Percentiles rank a stretch among this genome's conserved stretches.
Evolutionary conservation across 306 rosid species (phyloP).

Genomic region (Pterocarpus santalinus): DNA sequence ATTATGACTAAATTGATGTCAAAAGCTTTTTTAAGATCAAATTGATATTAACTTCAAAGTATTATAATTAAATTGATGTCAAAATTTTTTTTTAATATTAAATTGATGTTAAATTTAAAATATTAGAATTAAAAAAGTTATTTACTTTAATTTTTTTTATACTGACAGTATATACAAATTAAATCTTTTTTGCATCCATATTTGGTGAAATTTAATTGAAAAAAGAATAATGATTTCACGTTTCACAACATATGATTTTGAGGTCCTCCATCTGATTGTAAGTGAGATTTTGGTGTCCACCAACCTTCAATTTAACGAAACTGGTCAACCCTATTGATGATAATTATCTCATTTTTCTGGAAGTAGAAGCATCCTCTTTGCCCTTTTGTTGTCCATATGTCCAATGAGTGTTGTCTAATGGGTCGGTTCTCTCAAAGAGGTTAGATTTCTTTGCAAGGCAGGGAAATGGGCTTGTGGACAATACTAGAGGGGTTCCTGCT

Average conservation of each 20-base stretch:
- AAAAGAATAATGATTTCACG: background rate
- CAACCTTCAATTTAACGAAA: too few species aligned
- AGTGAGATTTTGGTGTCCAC: background rate
- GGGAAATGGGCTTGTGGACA: conserved; percentile 85
- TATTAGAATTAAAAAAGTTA: too few species aligned
- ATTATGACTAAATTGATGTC: too few species aligned
- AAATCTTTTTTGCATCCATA: background rate
- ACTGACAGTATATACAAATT: too few species aligned
- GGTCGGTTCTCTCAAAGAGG: background rate
- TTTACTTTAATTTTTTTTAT: too few species aligned
- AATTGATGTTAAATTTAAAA: too few species aligned
- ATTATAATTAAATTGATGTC: too few species aligned
- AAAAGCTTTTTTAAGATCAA: too few species aligned
- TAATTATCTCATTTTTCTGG: background rate
- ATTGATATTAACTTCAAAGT: too few species aligned
- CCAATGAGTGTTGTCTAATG: background rate
- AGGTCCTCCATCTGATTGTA: background rate
- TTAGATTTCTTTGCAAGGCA: conserved; percentile 43
- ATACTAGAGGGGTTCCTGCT: conserved; percentile 77
- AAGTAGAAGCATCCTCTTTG: background rate
- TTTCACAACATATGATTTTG: background rate
- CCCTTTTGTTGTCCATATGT: background rate
- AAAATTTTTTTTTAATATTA: too few species aligned
- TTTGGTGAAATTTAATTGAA: background rate
- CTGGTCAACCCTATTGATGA: background rate